phyloP scores from a whole-genome alignment of 805 yeast genomes.

The Torulaspora gathmanii region DNA sequence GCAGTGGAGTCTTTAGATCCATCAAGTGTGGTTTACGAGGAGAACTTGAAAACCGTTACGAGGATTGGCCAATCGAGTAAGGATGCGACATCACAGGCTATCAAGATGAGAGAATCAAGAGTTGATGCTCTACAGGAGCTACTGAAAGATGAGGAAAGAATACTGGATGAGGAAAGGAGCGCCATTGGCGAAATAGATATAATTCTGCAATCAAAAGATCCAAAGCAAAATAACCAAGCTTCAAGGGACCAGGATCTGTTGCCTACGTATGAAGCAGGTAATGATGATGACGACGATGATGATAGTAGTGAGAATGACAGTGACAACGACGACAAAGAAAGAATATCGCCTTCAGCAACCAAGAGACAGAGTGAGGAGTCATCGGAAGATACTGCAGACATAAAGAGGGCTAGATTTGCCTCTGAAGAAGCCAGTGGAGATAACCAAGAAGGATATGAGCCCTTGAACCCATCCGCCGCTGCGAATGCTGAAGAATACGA shows the following conservation, averaged over 20 bases:
- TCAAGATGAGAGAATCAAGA: constrained; percentile 27
- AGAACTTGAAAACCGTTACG: constrained; percentile 31
- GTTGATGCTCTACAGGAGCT: constrained; percentile 26
- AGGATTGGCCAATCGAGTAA: constrained; percentile 31
- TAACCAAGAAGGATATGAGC: constrained; percentile 14
- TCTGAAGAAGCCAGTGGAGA: constrained; percentile 7
- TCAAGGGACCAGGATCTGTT: constrained; percentile 19
- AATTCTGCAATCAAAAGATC: constrained; percentile 26
- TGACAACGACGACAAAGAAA: constrained; percentile 12
- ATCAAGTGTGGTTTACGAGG: constrained; percentile 28
- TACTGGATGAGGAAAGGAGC: constrained; percentile 30
- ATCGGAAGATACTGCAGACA: constrained; percentile 6
- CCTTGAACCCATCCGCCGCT: constrained; percentile 13
- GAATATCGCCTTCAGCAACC: neutral
- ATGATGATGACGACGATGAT: constrained; percentile 26
- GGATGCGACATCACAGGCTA: constrained; percentile 28
- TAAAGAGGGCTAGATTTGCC: constrained; percentile 8
- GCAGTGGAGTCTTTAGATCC: constrained; percentile 28
- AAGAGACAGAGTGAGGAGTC: constrained; percentile 7
- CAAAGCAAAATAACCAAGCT: constrained; percentile 9
- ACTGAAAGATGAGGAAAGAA: constrained; percentile 25
- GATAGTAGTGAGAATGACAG: constrained; percentile 17
- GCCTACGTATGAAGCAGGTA: constrained; percentile 30
- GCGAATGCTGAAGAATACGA: constrained; percentile 5
- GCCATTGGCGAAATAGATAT: constrained; percentile 28